Base-by-base conservation (phyloP, 768 basidiomycete species). In the Lentinula aciculospora region DNA sequence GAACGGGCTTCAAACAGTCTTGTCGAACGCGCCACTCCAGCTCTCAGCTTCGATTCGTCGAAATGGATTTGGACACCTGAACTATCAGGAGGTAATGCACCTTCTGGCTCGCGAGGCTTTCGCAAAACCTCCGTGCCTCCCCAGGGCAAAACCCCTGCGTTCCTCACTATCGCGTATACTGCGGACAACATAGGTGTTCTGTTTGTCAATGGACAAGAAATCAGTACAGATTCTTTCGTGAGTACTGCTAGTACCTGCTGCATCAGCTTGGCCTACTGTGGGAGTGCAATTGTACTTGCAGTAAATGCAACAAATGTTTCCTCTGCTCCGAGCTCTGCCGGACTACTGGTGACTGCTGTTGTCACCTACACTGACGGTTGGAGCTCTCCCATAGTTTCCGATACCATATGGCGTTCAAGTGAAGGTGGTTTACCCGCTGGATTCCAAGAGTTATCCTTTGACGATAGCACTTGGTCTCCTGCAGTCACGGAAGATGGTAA, bases 51-150 rank as follows among this genome's bases (percentile, higher is more conserved):
- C 45, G 27, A n/a, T 13, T 21, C n/a, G 44, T 58, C 58, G 25
- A 34, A 27, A 1, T 70, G 70, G 69, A 71, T 71, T n/a, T 71
- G 69, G 69, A 68, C 68, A 2, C 17, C 58, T 6, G 69, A 69
- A 58, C 4, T 48, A 8, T 23, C 32, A 8, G 8, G 17, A 19
- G 51, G 40, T n/a, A 36, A 29, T 44, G 58, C 61, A 6, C 60
- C 62, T 3, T n/a, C 37, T 15, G 62, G 49, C 15, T 17, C 50
- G 29, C 61, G 65, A 17, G 71, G 64, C 10, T 67, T 72, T 53
- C 68, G 71, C 21, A 66, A 66, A 45, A 68, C 66, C 0, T 68
- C 61, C 54, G 36, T 58, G 2, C 39, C 67, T 0, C 68, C 68
- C 0, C 58, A 29, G 15, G 69, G 69, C 8, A 71, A 70, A 58